These are phyloP conservation scores for Lycium barbarum DNA, from an alignment of 257 asterid genomes.

Conservation along the genomic window DNA sequence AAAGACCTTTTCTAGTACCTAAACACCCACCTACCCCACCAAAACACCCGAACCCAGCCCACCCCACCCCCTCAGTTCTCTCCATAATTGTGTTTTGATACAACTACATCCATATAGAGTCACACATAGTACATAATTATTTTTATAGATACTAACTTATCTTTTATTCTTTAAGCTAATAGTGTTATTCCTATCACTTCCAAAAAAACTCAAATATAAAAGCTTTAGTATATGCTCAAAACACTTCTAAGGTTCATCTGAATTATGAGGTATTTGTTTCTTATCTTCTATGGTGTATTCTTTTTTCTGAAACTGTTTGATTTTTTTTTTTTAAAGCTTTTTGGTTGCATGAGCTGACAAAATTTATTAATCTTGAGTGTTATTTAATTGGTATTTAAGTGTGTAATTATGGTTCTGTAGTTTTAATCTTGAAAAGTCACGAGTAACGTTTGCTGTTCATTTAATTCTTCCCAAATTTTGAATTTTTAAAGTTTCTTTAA, in stretches of 20 bases:
- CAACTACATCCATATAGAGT: background rate
- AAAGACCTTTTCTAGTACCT: conserved; percentile 16
- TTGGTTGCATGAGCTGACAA: conserved; percentile 16
- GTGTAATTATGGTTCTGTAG: background rate
- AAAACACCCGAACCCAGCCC: too few species aligned
- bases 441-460: conserved; percentile 23
- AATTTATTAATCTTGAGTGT: background rate
- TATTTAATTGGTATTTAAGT: background rate
- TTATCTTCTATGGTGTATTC: background rate
- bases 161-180: background rate
- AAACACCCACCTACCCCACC: background rate
- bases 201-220: background rate
- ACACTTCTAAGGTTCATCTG: background rate
- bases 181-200: background rate
- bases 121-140: background rate
- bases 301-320: background rate
- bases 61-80: background rate
- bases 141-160: background rate
- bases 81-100: background rate
- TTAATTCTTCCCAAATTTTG: conserved; percentile 1
- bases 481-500: conserved; percentile 8
- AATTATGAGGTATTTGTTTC: conserved; percentile 16
- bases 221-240: background rate
- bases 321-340: background rate
- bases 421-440: background rate